phyloP scores from a whole-genome alignment of 2,329 filamentous ascomycete species.

The Penicillium fuscoglaucum region DNA sequence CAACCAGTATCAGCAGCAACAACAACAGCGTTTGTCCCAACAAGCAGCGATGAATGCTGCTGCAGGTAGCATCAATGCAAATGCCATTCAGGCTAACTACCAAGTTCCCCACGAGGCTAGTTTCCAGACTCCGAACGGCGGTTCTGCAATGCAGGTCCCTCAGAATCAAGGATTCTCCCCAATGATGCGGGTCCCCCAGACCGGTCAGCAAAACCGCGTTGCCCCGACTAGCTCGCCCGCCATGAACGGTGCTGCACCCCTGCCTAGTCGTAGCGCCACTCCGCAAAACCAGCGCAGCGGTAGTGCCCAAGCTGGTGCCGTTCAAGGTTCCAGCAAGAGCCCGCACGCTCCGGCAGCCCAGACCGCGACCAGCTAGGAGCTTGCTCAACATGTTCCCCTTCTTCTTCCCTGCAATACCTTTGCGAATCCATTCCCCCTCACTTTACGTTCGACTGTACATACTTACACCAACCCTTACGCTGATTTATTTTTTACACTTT shows the following conservation, averaged over 20 bases:
- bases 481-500: constrained; percentile 23
- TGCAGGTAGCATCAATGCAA: constrained; percentile 44
- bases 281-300: constrained; percentile 49
- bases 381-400: neutral
- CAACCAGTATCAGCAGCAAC: constrained; percentile 49
- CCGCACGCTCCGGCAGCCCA: constrained; percentile 46
- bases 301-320: constrained; percentile 43
- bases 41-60: constrained; percentile 53
- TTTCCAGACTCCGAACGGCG: constrained; percentile 39
- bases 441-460: constrained; percentile 35
- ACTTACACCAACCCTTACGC: constrained; percentile 24
- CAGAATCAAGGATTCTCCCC: constrained; percentile 54
- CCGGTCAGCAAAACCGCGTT: constrained; percentile 43
- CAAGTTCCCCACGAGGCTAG: constrained; percentile 42
- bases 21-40: constrained; percentile 52
- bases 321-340: constrained; percentile 43
- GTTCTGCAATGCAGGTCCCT: constrained; percentile 44
- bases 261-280: constrained; percentile 48
- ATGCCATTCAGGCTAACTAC: constrained; percentile 39
- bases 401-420: neutral
- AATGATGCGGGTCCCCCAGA: constrained; percentile 55
- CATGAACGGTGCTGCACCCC: constrained; percentile 45
- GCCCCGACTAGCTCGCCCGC: constrained; percentile 45
- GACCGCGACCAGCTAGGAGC: constrained; percentile 37
- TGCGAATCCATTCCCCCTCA: constrained; percentile 3